Conservation (phyloP, 768 basidiomycete genomes). For the Tremella yokohamensis region DNA sequence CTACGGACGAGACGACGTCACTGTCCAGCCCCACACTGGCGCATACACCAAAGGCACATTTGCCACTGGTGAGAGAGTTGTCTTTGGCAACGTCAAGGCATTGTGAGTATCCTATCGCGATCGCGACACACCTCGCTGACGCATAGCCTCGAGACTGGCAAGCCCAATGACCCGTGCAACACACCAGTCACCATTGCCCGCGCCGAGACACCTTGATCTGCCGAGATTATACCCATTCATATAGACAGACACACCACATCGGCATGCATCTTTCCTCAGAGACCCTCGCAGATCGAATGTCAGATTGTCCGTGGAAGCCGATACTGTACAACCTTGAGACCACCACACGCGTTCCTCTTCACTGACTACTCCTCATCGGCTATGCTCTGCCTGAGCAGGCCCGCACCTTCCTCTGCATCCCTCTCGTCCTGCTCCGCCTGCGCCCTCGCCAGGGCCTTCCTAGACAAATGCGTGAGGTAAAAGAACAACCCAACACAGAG, state of each 20-base stretch:
- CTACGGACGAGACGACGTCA: constrained; percentile 7
- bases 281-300: too few relatives aligned
- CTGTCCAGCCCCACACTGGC: constrained; percentile 17
- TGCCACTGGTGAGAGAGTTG: constrained; percentile 9
- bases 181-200: constrained; percentile 10
- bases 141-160: constrained; percentile 16
- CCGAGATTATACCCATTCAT: too few relatives aligned
- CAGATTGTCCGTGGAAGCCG: too few relatives aligned
- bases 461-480: constrained; percentile 40
- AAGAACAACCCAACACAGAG: constrained; percentile 39
- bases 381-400: too few relatives aligned
- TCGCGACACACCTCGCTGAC: not conserved
- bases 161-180: constrained; percentile 12
- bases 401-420: not conserved
- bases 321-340: too few relatives aligned
- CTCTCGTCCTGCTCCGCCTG: constrained; percentile 32
- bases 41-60: constrained; percentile 19
- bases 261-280: too few relatives aligned
- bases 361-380: too few relatives aligned
- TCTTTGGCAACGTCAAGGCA: constrained; percentile 18
- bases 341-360: too few relatives aligned
- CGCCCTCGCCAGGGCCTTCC: constrained; percentile 32
- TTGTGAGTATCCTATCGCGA: constrained; percentile 9
- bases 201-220: not conserved
- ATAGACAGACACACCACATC: too few relatives aligned